A percentile compares a stretch with the other conserved stretches of the same genome.
These are phyloP conservation scores for Bretziella fagacearum DNA, from an alignment of 2,329 filamentous ascomycete species.

Conservation along the genomic window DNA sequence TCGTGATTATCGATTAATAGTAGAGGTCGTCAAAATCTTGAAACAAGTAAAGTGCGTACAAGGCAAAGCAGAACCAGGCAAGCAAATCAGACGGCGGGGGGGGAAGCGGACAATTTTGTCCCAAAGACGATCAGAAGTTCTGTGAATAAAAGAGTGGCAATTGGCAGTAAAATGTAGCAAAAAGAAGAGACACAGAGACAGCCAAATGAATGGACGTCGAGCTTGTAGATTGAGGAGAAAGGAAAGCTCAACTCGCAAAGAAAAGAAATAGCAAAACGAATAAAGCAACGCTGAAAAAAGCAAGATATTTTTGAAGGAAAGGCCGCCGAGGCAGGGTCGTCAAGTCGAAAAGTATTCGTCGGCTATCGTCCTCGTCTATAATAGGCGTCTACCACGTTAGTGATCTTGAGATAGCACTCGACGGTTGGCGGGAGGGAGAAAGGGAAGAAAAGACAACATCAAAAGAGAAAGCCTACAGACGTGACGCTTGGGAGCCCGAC, in stretches of 20 bases:
- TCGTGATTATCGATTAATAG: slow-evolving; percentile 1
- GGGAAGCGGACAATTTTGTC: slow-evolving; percentile 5
- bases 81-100: background rate
- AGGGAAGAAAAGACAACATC: slow-evolving; percentile 1
- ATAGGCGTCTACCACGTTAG: background rate
- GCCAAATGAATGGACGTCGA: slow-evolving; percentile 14
- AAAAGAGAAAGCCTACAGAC: background rate
- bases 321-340: background rate
- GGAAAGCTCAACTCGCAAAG: slow-evolving; percentile 8
- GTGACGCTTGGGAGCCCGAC: background rate
- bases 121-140: background rate
- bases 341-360: background rate
- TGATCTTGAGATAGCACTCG: slow-evolving; percentile 5
- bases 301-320: background rate
- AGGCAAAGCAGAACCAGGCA: background rate
- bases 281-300: slow-evolving; percentile 2
- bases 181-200: background rate
- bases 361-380: background rate
- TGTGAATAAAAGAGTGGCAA: background rate
- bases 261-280: slow-evolving; percentile 1
- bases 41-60: background rate
- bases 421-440: background rate
- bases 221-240: slow-evolving; percentile 4
- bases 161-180: slow-evolving; percentile 1
- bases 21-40: slow-evolving; percentile 2